phyloP scores from a whole-genome alignment of 176 grass and related monocot genomes.

The Ensete ventricosum region DNA sequence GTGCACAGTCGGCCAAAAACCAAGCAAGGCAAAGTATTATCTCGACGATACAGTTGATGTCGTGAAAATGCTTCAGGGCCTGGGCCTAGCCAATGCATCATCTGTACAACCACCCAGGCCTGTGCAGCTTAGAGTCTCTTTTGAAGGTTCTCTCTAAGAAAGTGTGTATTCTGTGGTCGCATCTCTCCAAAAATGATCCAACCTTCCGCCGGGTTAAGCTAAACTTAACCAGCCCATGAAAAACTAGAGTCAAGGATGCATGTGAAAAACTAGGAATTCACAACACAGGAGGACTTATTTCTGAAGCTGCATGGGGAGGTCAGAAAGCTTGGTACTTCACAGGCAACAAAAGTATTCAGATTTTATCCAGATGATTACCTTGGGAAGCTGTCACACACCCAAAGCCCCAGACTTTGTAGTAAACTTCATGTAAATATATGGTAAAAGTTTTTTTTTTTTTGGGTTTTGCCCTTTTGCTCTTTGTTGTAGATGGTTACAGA shows the following conservation, averaged over 20 bases:
- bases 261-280: too few species aligned
- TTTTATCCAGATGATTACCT: too few species aligned
- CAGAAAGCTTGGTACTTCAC: too few species aligned
- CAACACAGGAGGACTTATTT: too few species aligned
- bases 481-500: neutral
- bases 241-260: too few species aligned
- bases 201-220: neutral
- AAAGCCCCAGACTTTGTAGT: neutral
- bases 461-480: neutral
- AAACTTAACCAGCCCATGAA: neutral
- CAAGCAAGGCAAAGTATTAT: constrained; percentile 61
- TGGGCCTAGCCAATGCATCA: constrained; percentile 21
- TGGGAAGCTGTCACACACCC: neutral
- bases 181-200: neutral
- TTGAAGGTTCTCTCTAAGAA: constrained; percentile 25
- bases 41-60: constrained; percentile 47
- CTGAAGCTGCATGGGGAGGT: too few species aligned
- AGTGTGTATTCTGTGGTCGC: neutral
- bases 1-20: constrained; percentile 64
- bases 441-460: neutral
- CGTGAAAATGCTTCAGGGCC: constrained; percentile 38
- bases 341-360: too few species aligned
- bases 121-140: constrained; percentile 19
- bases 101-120: neutral
- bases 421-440: neutral